These are phyloP conservation scores for Suillus variegatus DNA, from an alignment of 768 basidiomycete genomes.

Conservation along the genomic window DNA sequence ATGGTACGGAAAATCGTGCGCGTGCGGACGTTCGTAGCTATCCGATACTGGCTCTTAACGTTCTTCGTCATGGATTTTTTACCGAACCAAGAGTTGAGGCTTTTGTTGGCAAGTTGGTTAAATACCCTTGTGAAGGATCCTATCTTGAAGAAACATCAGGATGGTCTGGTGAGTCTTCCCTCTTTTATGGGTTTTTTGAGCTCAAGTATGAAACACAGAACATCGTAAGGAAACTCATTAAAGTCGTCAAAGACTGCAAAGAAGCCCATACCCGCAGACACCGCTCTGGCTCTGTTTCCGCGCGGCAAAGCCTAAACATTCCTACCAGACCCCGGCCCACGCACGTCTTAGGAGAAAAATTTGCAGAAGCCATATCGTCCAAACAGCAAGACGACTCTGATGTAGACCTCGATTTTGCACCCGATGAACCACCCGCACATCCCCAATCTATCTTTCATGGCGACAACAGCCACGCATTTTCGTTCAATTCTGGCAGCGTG, in stretches of 20 bases:
- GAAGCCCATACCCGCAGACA: slow-evolving; percentile 55
- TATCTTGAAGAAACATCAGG: slow-evolving; percentile 61
- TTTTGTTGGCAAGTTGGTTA: slow-evolving; percentile 75
- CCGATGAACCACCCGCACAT: slow-evolving; percentile 41
- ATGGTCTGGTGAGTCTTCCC: slow-evolving; percentile 63
- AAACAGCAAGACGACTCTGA: slow-evolving; percentile 63
- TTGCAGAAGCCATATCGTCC: slow-evolving; percentile 54
- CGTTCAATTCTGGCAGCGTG: slow-evolving; percentile 27
- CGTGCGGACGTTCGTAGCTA: slow-evolving; percentile 86
- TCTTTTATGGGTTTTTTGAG: not conserved
- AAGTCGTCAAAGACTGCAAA: slow-evolving; percentile 82
- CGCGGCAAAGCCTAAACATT: slow-evolving; percentile 29
- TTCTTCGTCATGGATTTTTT: slow-evolving; percentile 91
- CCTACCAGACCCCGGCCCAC: slow-evolving; percentile 33
- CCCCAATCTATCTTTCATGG: slow-evolving; percentile 37
- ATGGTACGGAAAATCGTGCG: slow-evolving; percentile 75
- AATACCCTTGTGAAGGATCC: slow-evolving; percentile 77
- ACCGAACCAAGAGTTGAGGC: slow-evolving; percentile 73
- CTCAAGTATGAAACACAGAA: slow-evolving; percentile 44
- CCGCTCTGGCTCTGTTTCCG: slow-evolving; percentile 26
- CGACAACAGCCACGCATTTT: slow-evolving; percentile 50
- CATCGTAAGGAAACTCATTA: slow-evolving; percentile 80
- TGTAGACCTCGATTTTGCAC: slow-evolving; percentile 76
- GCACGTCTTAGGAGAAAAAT: slow-evolving; percentile 62
- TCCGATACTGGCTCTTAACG: slow-evolving; percentile 88